These are phyloP conservation scores for Tephrocybe sp. DNA, from an alignment of 768 basidiomycete species.

Conservation along the genomic window DNA sequence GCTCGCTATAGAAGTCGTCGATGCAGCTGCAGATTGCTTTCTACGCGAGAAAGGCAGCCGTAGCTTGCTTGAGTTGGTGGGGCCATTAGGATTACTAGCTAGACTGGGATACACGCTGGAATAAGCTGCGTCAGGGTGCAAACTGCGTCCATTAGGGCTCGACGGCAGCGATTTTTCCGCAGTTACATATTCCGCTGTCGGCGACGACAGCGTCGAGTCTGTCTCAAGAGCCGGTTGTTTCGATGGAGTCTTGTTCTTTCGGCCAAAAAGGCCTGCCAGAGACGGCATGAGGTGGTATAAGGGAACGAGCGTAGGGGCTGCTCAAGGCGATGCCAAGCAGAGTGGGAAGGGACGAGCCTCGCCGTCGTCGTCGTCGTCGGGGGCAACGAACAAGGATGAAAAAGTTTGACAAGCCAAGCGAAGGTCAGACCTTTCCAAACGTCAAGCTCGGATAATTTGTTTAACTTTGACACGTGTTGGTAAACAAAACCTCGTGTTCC, in stretches of 20 bases:
- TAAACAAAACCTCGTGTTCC: not conserved
- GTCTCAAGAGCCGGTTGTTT: slow-evolving; percentile 19
- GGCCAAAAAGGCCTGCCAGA: slow-evolving; percentile 35
- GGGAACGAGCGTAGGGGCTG: not conserved
- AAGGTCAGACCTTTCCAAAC: too few relatives aligned
- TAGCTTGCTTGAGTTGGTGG: slow-evolving; percentile 25
- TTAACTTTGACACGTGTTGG: not conserved
- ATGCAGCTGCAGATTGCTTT: slow-evolving; percentile 22
- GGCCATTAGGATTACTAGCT: slow-evolving; percentile 6
- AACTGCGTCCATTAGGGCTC: slow-evolving; percentile 28
- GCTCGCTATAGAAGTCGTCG: slow-evolving; percentile 18
- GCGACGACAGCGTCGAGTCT: slow-evolving; percentile 27
- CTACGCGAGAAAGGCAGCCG: slow-evolving; percentile 38
- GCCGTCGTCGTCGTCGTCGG: not conserved
- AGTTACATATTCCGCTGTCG: slow-evolving; percentile 29
- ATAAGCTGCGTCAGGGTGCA: slow-evolving; percentile 21
- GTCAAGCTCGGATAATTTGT: not conserved
- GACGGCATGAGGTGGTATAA: slow-evolving; percentile 28
- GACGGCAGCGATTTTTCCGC: slow-evolving; percentile 31
- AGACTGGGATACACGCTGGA: slow-evolving; percentile 21
- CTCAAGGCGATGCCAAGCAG: not conserved
- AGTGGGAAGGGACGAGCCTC: not conserved
- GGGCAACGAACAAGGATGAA: not conserved
- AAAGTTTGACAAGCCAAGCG: not conserved
- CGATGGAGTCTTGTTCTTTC: slow-evolving; percentile 31